Conservation (phyloP, 257 asterid genomes). For the Paulownia fortunei region DNA sequence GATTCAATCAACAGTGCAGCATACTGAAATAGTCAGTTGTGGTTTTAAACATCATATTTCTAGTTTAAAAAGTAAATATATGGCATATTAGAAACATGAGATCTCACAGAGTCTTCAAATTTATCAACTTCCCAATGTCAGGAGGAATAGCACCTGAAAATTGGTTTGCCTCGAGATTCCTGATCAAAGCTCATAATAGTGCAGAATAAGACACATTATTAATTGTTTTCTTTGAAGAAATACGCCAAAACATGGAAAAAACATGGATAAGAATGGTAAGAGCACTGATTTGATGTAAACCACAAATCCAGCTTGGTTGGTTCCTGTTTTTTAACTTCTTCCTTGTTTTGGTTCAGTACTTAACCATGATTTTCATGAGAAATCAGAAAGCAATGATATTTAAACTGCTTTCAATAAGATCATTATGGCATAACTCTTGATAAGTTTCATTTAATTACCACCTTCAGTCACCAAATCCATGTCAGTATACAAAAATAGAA, state of each 20-base stretch:
- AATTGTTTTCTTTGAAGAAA: background rate
- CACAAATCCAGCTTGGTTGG: background rate
- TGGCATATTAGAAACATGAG: conserved; percentile 18
- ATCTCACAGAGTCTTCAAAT: conserved; percentile 72
- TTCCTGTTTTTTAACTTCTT: background rate
- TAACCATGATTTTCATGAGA: background rate
- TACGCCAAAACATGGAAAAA: background rate
- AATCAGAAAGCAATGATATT: background rate
- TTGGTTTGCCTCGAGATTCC: conserved; percentile 83
- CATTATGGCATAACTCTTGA: background rate
- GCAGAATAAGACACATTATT: background rate
- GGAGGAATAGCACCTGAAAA: conserved; percentile 79
- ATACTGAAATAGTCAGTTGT: conserved; percentile 30
- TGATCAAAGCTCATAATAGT: conserved; percentile 41
- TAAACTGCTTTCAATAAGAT: background rate
- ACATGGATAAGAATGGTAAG: background rate
- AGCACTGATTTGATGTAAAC: background rate
- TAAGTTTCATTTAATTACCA: conserved; percentile 9
- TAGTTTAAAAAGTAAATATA: conserved; percentile 5
- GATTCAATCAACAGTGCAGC: conserved; percentile 35
- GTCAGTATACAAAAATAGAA: conserved; percentile 23
- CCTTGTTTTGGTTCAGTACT: background rate
- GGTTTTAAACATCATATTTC: background rate
- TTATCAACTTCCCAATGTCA: conserved; percentile 63
- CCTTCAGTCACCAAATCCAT: background rate